Percentiles rank a stretch among this genome's conserved stretches.
Conservation (phyloP, 306 rosid species). For the Echinosophora koreensis region DNA sequence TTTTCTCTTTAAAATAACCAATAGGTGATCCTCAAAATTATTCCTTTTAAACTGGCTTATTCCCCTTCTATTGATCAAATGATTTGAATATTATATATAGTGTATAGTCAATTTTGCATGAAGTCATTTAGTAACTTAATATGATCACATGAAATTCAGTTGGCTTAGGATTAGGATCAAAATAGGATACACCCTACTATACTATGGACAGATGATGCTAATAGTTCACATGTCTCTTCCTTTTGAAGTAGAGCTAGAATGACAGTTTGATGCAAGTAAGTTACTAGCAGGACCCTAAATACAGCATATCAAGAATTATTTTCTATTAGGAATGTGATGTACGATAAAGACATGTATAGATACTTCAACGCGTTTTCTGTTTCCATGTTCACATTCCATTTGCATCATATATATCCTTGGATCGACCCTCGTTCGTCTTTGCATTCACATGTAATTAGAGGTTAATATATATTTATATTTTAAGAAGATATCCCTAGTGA, state of each 20-base stretch:
- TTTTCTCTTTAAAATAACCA: constrained; percentile 47
- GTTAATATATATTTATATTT: constrained; percentile 23
- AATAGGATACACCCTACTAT: constrained; percentile 34
- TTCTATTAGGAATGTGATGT: constrained; percentile 7
- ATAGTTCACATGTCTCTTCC: constrained; percentile 55
- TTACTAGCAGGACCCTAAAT: constrained; percentile 38
- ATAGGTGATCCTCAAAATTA: constrained; percentile 55
- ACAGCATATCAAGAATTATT: constrained; percentile 19
- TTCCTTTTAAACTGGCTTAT: constrained; percentile 70
- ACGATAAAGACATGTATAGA: constrained; percentile 35
- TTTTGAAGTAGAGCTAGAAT: constrained; percentile 52
- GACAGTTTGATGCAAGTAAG: constrained; percentile 36
- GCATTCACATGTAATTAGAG: constrained; percentile 53
- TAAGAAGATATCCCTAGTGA: constrained; percentile 20
- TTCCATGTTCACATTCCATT: constrained; percentile 43
- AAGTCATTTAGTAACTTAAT: background rate
- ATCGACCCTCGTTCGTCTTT: constrained; percentile 31
- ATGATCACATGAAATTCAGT: background rate
- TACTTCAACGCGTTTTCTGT: constrained; percentile 48
- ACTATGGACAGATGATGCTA: constrained; percentile 39
- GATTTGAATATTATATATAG: constrained; percentile 4
- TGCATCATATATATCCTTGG: constrained; percentile 22
- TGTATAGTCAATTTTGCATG: too few species aligned
- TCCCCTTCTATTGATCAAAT: constrained; percentile 13
- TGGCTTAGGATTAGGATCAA: constrained; percentile 28